phyloP scores from a whole-genome alignment of 371 early-diverging fungal genomes.

The Blakeslea trispora region DNA sequence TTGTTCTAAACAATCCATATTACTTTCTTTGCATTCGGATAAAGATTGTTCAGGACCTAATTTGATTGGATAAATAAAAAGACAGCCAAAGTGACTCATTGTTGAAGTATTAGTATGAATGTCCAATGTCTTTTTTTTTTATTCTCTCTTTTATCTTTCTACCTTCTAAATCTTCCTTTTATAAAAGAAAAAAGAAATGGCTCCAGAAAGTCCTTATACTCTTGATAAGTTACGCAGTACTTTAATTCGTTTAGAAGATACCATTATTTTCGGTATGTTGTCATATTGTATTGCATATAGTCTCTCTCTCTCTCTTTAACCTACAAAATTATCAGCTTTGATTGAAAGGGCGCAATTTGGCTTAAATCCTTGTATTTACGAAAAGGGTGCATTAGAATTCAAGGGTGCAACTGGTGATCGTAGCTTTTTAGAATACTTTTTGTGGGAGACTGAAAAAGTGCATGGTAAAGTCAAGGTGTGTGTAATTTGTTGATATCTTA shows the following conservation, averaged over 20 bases:
- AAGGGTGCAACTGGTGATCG: slow-evolving; percentile 55
- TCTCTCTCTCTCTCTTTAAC: background rate
- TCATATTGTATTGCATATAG: background rate
- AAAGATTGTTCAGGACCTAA: too few species aligned
- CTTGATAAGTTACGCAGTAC: slow-evolving; percentile 68
- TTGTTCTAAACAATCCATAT: too few species aligned
- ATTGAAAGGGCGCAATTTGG: slow-evolving; percentile 94
- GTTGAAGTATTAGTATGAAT: too few species aligned
- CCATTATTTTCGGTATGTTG: slow-evolving; percentile 92
- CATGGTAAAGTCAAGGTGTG: slow-evolving; percentile 65
- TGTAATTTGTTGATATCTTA: background rate
- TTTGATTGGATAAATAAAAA: too few species aligned
- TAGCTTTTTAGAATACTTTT: slow-evolving; percentile 89
- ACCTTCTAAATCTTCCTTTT: background rate
- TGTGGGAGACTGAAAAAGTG: slow-evolving; percentile 88
- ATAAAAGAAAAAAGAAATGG: too few species aligned
- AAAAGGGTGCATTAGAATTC: slow-evolving; percentile 66
- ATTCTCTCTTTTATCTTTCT: background rate
- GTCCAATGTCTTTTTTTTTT: too few species aligned
- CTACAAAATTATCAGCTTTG: slow-evolving; percentile 56
- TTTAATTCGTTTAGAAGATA: slow-evolving; percentile 90
- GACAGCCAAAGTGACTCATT: too few species aligned
- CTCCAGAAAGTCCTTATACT: slow-evolving; percentile 8
- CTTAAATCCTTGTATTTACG: slow-evolving; percentile 78
- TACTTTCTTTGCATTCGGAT: too few species aligned